These are phyloP conservation scores for Penicillium herquei DNA, from an alignment of 495 filamentous ascomycete genomes.

Conservation along the genomic window DNA sequence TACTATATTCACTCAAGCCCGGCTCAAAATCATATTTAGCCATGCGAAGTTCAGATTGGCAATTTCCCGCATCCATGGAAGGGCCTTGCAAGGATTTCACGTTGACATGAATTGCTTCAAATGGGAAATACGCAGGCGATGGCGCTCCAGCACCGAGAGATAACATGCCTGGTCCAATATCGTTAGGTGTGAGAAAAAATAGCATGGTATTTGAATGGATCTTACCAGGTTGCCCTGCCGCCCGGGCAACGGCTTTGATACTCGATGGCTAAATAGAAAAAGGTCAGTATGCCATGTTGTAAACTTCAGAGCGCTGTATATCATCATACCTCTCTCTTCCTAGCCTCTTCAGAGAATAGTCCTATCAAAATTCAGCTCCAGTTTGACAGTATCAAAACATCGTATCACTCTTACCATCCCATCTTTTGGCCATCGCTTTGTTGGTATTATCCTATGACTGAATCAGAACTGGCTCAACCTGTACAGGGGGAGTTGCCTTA, in stretches of 20 bases:
- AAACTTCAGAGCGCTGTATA: too few species aligned
- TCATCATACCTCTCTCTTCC: neutral
- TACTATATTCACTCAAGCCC: neutral
- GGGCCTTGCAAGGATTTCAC: neutral
- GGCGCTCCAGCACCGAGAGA: conserved; percentile 11
- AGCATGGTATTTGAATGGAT: neutral
- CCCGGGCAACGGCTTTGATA: conserved; percentile 1
- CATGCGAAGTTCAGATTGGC: conserved; percentile 1
- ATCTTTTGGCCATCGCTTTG: neutral
- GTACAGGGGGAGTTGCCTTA: too few species aligned
- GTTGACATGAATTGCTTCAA: conserved; percentile 5
- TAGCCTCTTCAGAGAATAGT: neutral
- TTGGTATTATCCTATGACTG: neutral
- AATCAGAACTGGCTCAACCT: neutral
- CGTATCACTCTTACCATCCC: neutral
- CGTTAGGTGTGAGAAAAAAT: neutral
- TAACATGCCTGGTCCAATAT: conserved; percentile 3
- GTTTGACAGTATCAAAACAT: too few species aligned
- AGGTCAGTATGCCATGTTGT: neutral
- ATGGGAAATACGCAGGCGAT: conserved; percentile 10
- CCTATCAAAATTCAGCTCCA: neutral
- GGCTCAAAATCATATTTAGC: conserved; percentile 10
- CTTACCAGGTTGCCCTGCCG: neutral
- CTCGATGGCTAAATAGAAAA: neutral
- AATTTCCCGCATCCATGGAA: neutral